phyloP scores from a whole-genome alignment of 106 monocot species.

The Ottelia alismoides region DNA sequence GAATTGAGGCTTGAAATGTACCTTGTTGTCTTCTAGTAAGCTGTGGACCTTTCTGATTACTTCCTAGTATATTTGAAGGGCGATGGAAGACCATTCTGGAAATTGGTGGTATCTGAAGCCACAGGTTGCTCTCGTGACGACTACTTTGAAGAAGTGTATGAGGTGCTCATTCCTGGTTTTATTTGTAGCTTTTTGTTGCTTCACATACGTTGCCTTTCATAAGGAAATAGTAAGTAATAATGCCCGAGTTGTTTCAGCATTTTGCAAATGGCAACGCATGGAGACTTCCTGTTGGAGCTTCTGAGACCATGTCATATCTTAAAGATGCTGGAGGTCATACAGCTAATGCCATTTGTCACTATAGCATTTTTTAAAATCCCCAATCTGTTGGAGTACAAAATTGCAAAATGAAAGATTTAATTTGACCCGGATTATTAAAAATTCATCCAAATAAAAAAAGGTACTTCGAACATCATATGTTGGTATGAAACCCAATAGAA shows the following conservation, averaged over 20 bases:
- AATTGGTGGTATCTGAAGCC: conserved; percentile 71
- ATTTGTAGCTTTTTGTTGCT: background rate
- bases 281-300: conserved; percentile 56
- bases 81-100: conserved; percentile 87
- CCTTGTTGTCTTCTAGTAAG: too few relatives aligned
- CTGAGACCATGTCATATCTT: conserved; percentile 38
- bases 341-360: too few relatives aligned
- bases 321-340: conserved; percentile 82
- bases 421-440: too few relatives aligned
- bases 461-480: too few relatives aligned
- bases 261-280: conserved; percentile 84
- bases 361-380: too few relatives aligned
- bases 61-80: too few relatives aligned
- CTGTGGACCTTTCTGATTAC: too few relatives aligned
- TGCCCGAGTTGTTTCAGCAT: conserved; percentile 27
- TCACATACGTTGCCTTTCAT: background rate
- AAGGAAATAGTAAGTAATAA: background rate
- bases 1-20: too few relatives aligned
- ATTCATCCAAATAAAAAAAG: too few relatives aligned
- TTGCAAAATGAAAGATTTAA: too few relatives aligned
- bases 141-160: conserved; percentile 95
- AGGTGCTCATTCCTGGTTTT: conserved; percentile 24
- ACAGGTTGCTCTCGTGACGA: conserved; percentile 56
- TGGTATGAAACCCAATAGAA: too few relatives aligned
- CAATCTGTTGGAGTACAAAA: too few relatives aligned